A percentile compares a stretch with the other conserved stretches of the same genome.
Evolutionary conservation across 495 filamentous ascomycete genomes (phyloP).

Genomic region (Aspergillus ostianus): DNA sequence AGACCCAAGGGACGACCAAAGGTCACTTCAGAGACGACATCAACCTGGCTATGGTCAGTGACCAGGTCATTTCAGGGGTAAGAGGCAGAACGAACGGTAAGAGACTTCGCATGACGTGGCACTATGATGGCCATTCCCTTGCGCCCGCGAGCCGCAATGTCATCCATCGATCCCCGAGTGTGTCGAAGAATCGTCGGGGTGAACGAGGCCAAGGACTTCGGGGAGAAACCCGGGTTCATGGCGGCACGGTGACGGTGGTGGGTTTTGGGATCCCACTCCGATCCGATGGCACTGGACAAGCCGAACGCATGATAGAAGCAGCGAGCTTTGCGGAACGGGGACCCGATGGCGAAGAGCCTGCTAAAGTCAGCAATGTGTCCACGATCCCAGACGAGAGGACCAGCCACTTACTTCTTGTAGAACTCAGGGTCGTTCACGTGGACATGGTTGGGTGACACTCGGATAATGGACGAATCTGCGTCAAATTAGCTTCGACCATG

Average conservation of each 20-base stretch:
- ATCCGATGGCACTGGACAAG: no score
- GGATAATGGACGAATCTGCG: slow-evolving; percentile 7
- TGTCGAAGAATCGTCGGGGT: neutral
- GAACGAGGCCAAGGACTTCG: neutral
- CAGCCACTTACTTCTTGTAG: neutral
- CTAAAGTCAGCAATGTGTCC: neutral
- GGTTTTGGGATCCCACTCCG: no score
- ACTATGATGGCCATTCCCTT: neutral
- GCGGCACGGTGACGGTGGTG: no score
- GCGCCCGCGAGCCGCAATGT: neutral
- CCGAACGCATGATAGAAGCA: no score
- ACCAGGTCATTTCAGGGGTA: neutral
- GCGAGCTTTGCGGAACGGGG: neutral
- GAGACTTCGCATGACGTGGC: neutral
- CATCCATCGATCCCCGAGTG: neutral
- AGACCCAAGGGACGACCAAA: neutral
- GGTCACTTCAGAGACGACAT: neutral
- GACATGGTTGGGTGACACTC: slow-evolving; percentile 10
- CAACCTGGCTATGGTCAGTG: neutral
- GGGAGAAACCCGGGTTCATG: neutral
- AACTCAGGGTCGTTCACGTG: slow-evolving; percentile 9
- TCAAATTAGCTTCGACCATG: neutral
- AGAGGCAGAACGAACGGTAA: neutral
- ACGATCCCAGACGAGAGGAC: neutral
- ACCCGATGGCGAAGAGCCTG: neutral